phyloP scores from a whole-genome alignment of 1,139 yeast species.

The Protomyces arabidopsidicola region DNA sequence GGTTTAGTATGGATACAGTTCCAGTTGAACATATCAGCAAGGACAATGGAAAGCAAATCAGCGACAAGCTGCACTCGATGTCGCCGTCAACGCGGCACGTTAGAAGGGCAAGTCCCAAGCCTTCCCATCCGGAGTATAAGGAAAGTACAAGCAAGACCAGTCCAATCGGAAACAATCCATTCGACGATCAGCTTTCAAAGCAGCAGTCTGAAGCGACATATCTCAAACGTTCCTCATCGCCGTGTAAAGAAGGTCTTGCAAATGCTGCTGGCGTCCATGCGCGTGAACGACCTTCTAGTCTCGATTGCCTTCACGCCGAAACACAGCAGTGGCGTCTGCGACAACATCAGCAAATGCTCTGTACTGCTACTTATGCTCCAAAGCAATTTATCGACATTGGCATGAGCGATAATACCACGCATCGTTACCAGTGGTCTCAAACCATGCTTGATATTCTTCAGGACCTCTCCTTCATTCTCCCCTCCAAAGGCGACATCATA shows the following conservation, averaged over 20 bases:
- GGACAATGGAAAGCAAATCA: no score
- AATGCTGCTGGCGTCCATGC: neutral
- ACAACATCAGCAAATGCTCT: neutral
- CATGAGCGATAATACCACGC: neutral
- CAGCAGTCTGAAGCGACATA: no score
- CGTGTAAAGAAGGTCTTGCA: neutral
- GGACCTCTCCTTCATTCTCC: slow-evolving; percentile 31
- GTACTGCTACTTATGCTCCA: neutral
- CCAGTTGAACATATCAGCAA: no score
- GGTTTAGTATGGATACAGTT: no score
- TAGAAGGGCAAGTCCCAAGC: no score
- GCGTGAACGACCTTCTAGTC: neutral
- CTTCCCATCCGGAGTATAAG: no score
- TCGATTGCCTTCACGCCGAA: neutral
- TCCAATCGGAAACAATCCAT: no score
- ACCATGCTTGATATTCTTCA: slow-evolving; percentile 10
- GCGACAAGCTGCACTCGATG: no score
- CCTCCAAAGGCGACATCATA: slow-evolving; percentile 33
- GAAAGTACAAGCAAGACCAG: no score
- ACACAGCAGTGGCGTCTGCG: neutral
- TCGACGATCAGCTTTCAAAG: no score
- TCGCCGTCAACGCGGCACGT: no score
- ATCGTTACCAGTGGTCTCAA: neutral
- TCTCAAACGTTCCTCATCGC: neutral
- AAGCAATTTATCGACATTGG: neutral